Evolutionary conservation across 768 basidiomycete genomes (phyloP), one percentile per base, ranked within the genome.

Genomic region (Pisolithus microcarpus): DNA sequence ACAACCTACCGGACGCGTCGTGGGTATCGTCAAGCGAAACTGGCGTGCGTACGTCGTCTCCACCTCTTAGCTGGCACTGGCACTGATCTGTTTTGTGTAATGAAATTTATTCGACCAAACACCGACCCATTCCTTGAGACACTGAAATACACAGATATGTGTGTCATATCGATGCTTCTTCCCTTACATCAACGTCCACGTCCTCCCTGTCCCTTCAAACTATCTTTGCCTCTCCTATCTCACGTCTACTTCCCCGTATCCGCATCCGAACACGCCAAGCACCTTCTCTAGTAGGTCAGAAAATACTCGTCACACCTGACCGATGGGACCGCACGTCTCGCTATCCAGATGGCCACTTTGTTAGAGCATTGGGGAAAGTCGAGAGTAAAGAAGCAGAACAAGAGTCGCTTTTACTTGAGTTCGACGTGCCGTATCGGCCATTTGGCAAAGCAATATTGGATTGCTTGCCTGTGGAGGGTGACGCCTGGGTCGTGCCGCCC

Each of bases 291-390:
- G 67, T 96, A 16, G 82, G 84, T 36, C 94, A 99, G 65, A 98
- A 99, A 66, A 95, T 99, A 57, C 80, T 99, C 23, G 91, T 98
- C 39, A 85, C 90, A 2, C 91, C 98, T 59, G 96, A 99, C 63
- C 75, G 85, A 38, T 99, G 96, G 96, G 84, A 89, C 24, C 70
- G 73, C 5, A 85, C 82, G 9, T 91, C 89, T 1, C 79, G 91
- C 18, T 96, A 97, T 62, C 96, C 96, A 0, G 94, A 97, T 60
- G 96, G 96, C 0, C 96, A 99, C 64, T 91, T 99, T 56, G 94
- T 98, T 19, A 82, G 95, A 38, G 82, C 91, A 0, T 76, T 99
- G 1, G 96, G 96, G 2, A 82, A 81, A 59, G 91, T 84, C 0
- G 95, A 93, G 61, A 89, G 87, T 65, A 96, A 97, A 66, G 93